Evolutionary conservation across 176 grass and related monocot species (phyloP), one percentile per base, ranked within the genome.

Genomic region (Areca catechu): DNA sequence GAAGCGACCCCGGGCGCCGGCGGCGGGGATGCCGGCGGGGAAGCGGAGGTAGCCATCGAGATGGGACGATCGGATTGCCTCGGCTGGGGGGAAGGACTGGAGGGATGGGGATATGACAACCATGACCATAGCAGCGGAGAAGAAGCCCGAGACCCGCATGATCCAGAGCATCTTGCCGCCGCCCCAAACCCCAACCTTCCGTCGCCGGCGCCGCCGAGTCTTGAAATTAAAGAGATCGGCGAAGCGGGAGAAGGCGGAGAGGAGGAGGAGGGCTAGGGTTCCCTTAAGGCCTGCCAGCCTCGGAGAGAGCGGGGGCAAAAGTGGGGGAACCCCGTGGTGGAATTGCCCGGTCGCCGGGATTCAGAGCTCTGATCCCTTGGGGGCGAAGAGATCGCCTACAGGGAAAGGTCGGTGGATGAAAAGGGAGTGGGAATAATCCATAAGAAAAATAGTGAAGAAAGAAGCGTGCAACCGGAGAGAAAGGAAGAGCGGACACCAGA

Each of bases 281-380:
- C 57, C 57, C 25, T 27, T 60, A 15, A 30, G 15, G 23, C 3
- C 22, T 25, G 57, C 57, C 57, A 60, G 22, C 65, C 22, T 9
- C 7, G 34, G 34, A 17, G 15, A 18, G 28, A n/a, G 72, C 43
- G 56, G 4, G 34, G 51, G 27, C 67, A n/a, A 16, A 54, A 54
- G 58, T 51, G 62, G 23, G 52, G 61, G 67, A 60, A 21, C 61
- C 21, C 58, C 16, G 43, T 49, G 52, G 63, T 72, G 49, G 72
- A 49, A 30, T 74, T 71, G 73, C 73, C 67, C 76, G 12, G 63
- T 20, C 66, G 50, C 53, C 65, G 75, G 63, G 71, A 28, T 53
- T 62, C 53, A 71, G 67, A 34, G 37, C 5, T 24, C n/a, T 59
- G 56, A 78, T 70, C 51, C 58, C 74, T 58, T 70, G 16, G 49